Evolutionary conservation across 2,329 filamentous ascomycete species (phyloP), one percentile per base, ranked within the genome.

Genomic region (Plenodomus tracheiphilus): DNA sequence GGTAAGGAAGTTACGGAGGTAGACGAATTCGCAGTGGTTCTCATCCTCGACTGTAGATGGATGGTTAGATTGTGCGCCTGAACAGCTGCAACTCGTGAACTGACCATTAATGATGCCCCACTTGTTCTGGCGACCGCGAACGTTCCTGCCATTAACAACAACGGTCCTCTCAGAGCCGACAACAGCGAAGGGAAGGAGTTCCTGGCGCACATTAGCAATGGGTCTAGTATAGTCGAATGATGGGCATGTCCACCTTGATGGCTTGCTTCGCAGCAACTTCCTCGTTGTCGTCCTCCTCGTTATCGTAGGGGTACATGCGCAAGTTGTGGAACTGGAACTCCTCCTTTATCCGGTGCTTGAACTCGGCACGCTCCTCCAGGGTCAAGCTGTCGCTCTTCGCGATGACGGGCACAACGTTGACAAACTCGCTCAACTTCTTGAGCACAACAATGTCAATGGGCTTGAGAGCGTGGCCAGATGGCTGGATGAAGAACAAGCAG

Each of bases 281-380:
- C 81, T 99, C 94, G 59, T 94, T 89, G 71, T 99, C 94, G 65
- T 97, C 88, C 82, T 99, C 94, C 68, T 99, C 94, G 73, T 97
- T 97, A 76, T 99, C 94, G 76, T 99, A 99, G 53, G 94, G 94
- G 82, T 96, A 99, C 94, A 99, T 99, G 83, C 96, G 93, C 71
- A 99, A 85, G 83, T 97, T 97, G 85, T 99, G 94, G 88, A 99
- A 99, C 50, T 89, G 81, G 75, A 99, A 99, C 77, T 99, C 94
- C 82, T 97, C 94, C 88, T 96, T 97, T 82, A 99, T 99, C 75
- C 78, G 71, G 80, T 97, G 91, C 85, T 99, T 99, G 86, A 99
- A 99, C 41, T 88, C 89, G 73, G 86, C 85, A 65, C 94, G 88
- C 84, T 99, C 94, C 77, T 99, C 93, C 28, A 97, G 82, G 13